These are phyloP conservation scores for Takashimella koratensis DNA, from an alignment of 1,284 basidiomycete genomes.

Conservation along the genomic window DNA sequence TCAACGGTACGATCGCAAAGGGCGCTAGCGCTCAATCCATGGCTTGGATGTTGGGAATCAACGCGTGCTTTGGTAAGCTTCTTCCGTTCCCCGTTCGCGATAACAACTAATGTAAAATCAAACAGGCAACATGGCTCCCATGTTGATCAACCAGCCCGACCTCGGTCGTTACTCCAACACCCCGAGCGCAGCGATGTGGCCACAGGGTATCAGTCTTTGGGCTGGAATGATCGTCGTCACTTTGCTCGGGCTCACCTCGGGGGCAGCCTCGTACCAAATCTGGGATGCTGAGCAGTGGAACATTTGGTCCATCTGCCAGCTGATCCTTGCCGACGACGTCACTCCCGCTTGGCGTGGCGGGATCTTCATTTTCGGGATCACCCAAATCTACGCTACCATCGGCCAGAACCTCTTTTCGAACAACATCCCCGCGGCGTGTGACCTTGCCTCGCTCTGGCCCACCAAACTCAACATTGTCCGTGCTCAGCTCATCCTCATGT, in stretches of 20 bases:
- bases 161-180: too few relatives aligned
- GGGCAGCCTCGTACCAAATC: constrained; percentile 25
- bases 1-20: constrained; percentile 23
- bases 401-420: constrained; percentile 43
- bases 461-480: constrained; percentile 38
- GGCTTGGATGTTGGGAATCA: constrained; percentile 26
- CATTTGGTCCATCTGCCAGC: constrained; percentile 33
- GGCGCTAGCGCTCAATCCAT: constrained; percentile 27
- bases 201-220: too few relatives aligned
- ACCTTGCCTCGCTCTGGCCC: constrained; percentile 40
- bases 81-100: constrained; percentile 2
- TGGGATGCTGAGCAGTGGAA: constrained; percentile 34
- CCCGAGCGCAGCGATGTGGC: too few relatives aligned
- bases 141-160: too few relatives aligned
- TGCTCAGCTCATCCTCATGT: constrained; percentile 26
- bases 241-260: constrained; percentile 43
- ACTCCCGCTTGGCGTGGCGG: constrained; percentile 9
- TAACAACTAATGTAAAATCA: too few relatives aligned
- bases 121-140: too few relatives aligned
- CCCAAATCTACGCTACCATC: constrained; percentile 14
- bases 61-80: constrained; percentile 21
- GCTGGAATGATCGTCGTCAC: too few relatives aligned
- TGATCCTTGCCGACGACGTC: constrained; percentile 26
- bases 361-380: constrained; percentile 2
- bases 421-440: constrained; percentile 40